These are phyloP conservation scores for Pilaira anomala DNA, from an alignment of 192 early-diverging fungal genomes.

Conservation along the genomic window DNA sequence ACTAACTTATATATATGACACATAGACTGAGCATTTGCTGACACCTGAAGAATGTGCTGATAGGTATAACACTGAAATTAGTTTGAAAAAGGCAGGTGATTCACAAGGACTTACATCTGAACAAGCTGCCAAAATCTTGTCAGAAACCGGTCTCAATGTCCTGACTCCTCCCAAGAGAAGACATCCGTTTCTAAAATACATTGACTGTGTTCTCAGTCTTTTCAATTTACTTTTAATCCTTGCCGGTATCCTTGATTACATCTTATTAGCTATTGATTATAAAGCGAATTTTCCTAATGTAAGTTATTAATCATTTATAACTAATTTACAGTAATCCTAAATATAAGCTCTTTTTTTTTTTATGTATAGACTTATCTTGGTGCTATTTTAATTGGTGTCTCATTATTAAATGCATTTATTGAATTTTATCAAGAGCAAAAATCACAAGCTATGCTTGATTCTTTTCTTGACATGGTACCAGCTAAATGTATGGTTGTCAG, in stretches of 20 bases:
- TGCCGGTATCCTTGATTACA: slow-evolving; percentile 78
- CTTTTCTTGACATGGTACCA: slow-evolving; percentile 90
- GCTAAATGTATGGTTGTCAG: slow-evolving; percentile 78
- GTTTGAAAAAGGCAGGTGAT: slow-evolving; percentile 58
- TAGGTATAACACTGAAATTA: slow-evolving; percentile 41
- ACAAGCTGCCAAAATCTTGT: slow-evolving; percentile 64
- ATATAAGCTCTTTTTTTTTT: neutral
- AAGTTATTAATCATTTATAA: slow-evolving; percentile 22
- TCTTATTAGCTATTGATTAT: slow-evolving; percentile 77
- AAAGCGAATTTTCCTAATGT: slow-evolving; percentile 75
- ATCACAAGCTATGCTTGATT: slow-evolving; percentile 82
- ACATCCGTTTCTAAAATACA: slow-evolving; percentile 70
- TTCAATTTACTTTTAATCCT: slow-evolving; percentile 91
- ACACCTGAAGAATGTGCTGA: slow-evolving; percentile 42
- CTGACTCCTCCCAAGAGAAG: slow-evolving; percentile 85
- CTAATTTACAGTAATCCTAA: neutral
- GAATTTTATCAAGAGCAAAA: slow-evolving; percentile 94
- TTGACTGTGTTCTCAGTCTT: slow-evolving; percentile 69
- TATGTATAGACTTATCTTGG: slow-evolving; percentile 78
- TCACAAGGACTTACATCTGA: slow-evolving; percentile 66
- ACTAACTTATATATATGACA: neutral
- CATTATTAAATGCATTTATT: slow-evolving; percentile 86
- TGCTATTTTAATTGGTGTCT: slow-evolving; percentile 82
- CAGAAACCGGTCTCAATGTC: slow-evolving; percentile 76
- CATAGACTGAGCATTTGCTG: slow-evolving; percentile 52